Evolutionary conservation across 208 protist genomes (phyloP).

Genomic region (Trichomonas gallinae): DNA sequence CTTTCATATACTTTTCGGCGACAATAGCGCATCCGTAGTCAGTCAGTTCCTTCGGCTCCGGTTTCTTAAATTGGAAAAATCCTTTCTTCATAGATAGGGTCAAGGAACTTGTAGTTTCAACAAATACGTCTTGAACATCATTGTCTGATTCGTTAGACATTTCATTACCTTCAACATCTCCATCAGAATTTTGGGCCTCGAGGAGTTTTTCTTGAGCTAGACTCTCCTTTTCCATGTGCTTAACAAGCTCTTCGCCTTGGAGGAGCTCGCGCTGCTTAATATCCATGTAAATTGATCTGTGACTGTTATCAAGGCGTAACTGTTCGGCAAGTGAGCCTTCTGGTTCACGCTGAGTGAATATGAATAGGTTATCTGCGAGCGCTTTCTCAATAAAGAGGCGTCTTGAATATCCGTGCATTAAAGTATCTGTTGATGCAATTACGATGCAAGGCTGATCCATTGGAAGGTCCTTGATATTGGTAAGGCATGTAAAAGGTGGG

Average conservation of each 20-base stretch:
- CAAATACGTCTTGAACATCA: neutral
- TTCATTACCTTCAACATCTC: neutral
- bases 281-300: neutral
- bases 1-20: neutral
- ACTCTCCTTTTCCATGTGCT: neutral
- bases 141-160: neutral
- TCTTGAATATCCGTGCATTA: neutral
- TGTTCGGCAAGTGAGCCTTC: neutral
- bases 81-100: neutral
- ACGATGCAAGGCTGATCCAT: neutral
- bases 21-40: neutral
- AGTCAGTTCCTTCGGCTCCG: neutral
- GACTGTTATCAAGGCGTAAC: neutral
- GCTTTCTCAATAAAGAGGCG: neutral
- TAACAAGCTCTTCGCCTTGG: neutral
- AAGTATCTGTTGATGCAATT: neutral
- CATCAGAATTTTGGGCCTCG: neutral
- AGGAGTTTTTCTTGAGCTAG: neutral
- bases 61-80: neutral
- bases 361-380: neutral
- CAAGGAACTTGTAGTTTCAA: neutral
- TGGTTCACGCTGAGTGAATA: neutral
- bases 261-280: neutral
- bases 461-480: neutral
- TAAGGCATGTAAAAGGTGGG: neutral